Conservation (phyloP, 345 rosid genomes). For the Euphorbia lathyris region DNA sequence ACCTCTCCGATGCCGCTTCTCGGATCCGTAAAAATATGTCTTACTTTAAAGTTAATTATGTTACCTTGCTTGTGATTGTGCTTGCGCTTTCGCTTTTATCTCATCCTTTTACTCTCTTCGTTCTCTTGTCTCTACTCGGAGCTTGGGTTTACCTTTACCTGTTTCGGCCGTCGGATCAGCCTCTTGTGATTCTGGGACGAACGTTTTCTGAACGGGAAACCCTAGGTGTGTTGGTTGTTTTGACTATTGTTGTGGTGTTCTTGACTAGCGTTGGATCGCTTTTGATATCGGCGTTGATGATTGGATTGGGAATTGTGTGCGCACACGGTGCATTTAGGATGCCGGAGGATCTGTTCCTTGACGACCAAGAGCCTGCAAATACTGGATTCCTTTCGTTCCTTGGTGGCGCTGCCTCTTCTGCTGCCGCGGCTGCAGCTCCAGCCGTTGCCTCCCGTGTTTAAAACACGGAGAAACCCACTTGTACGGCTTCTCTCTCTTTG, state of each 20-base stretch:
- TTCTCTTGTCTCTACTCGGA: conserved; percentile 52
- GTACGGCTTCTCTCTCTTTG: not conserved
- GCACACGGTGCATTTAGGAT: conserved; percentile 80
- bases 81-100: conserved; percentile 72
- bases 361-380: conserved; percentile 65
- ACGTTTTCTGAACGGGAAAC: conserved; percentile 79
- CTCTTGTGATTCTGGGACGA: conserved; percentile 59
- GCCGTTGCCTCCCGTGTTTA: conserved; percentile 52
- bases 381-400: conserved; percentile 70
- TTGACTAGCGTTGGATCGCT: conserved; percentile 80
- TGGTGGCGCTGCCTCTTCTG: conserved; percentile 61
- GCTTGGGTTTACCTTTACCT: conserved; percentile 68
- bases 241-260: conserved; percentile 62
- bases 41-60: conserved; percentile 73
- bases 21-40: conserved; percentile 62
- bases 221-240: conserved; percentile 46
- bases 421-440: conserved; percentile 52
- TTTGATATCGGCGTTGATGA: conserved; percentile 60
- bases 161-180: conserved; percentile 78
- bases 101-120: conserved; percentile 72
- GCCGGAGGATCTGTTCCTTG: conserved; percentile 81
- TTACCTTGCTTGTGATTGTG: conserved; percentile 49
- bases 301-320: conserved; percentile 67
- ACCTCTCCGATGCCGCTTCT: conserved; percentile 60
- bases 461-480: not conserved